Conservation (phyloP, 805 yeast species). For the Blastobotrys chiropterorum region DNA sequence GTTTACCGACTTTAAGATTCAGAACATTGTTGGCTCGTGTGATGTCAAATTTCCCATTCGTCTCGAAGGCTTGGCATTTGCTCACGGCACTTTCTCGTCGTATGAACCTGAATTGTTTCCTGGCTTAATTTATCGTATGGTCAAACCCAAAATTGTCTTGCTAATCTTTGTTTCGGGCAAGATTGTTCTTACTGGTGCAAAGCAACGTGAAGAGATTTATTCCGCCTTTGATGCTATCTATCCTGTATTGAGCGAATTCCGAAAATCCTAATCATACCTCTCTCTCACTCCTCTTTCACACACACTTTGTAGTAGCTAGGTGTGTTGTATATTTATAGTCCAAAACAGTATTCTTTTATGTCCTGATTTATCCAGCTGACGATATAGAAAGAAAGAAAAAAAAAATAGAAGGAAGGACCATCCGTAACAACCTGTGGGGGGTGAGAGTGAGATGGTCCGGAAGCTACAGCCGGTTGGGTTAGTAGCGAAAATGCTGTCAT, state of each 20-base stretch:
- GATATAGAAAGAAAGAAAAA: not conserved
- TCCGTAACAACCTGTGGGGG: no score
- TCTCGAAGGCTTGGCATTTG: slow-evolving; percentile 93
- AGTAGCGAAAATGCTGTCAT: not conserved
- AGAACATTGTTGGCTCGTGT: slow-evolving; percentile 97
- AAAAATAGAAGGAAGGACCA: not conserved
- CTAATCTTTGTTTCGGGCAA: slow-evolving; percentile 95
- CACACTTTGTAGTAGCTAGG: not conserved
- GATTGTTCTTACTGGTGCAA: slow-evolving; percentile 97
- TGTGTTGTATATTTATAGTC: not conserved
- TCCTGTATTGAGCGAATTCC: slow-evolving; percentile 96
- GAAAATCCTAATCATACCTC: slow-evolving; percentile 50
- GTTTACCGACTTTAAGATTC: slow-evolving; percentile 96
- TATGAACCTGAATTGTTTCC: slow-evolving; percentile 98
- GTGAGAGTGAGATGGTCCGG: no score
- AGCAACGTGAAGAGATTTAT: slow-evolving; percentile 96
- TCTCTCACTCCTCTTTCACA: not conserved
- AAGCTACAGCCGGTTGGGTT: no score
- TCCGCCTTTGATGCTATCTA: slow-evolving; percentile 97
- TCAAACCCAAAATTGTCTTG: slow-evolving; percentile 93
- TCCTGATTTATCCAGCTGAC: not conserved
- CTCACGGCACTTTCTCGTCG: slow-evolving; percentile 97
- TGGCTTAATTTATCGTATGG: slow-evolving; percentile 98
- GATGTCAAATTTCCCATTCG: slow-evolving; percentile 98
- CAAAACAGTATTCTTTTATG: not conserved